A percentile compares a stretch with the other conserved stretches of the same genome.
Conservation (phyloP, 768 basidiomycete genomes). For the Favolaschia claudopus region DNA sequence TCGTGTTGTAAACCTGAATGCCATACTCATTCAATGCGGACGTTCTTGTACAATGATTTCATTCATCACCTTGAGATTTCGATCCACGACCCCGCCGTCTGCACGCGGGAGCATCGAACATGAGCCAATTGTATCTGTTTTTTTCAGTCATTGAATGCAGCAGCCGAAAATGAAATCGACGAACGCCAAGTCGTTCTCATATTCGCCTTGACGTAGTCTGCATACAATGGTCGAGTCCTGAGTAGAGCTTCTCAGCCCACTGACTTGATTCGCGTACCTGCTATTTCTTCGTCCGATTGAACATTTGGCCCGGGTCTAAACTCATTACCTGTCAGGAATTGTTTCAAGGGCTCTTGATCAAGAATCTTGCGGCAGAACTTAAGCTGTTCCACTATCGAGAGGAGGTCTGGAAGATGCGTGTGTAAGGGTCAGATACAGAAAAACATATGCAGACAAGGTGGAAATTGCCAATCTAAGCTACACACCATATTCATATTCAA, state of each 20-base stretch:
- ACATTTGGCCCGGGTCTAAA: conserved; percentile 28
- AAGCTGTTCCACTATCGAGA: conserved; percentile 28
- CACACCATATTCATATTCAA: conserved; percentile 26
- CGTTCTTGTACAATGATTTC: not conserved
- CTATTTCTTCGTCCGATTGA: conserved; percentile 38
- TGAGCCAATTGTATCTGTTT: conserved; percentile 11
- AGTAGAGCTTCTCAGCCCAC: too few relatives aligned
- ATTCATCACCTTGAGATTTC: conserved; percentile 1
- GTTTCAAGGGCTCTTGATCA: conserved; percentile 25
- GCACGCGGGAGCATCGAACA: conserved; percentile 14
- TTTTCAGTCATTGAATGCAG: not conserved
- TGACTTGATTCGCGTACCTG: too few relatives aligned
- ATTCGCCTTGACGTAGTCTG: conserved; percentile 1
- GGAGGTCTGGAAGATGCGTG: conserved; percentile 27
- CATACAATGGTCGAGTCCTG: not conserved
- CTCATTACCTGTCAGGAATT: conserved; percentile 21
- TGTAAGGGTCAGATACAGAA: too few relatives aligned
- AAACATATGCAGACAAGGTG: conserved; percentile 2
- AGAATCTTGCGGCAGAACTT: conserved; percentile 27
- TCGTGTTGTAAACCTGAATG: conserved; percentile 6
- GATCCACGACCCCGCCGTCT: conserved; percentile 14
- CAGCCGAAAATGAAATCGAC: not conserved
- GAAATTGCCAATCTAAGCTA: not conserved
- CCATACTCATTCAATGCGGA: too few relatives aligned
- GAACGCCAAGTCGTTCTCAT: conserved; percentile 11